phyloP scores from a whole-genome alignment of 1,284 basidiomycete genomes.

The Entoloma clypeatum region DNA sequence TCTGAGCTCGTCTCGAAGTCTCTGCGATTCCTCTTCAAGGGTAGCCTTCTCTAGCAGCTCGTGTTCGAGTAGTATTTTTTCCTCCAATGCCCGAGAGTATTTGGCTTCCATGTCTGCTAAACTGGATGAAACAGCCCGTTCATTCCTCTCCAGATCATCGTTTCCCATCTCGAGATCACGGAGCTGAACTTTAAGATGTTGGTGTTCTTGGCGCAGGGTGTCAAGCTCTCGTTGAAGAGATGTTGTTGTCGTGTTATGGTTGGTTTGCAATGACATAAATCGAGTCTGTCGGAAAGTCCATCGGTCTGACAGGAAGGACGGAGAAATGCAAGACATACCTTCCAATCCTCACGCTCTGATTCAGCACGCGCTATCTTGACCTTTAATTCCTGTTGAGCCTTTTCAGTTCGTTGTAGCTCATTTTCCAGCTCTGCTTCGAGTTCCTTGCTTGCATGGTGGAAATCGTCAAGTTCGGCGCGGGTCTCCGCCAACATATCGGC shows the following conservation, averaged over 20 bases:
- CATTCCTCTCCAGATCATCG: slow-evolving; percentile 90
- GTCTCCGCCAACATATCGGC: slow-evolving; percentile 85
- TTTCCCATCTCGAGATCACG: slow-evolving; percentile 95
- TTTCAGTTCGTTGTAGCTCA: slow-evolving; percentile 85
- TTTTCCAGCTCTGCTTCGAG: slow-evolving; percentile 90
- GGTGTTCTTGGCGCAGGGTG: slow-evolving; percentile 73
- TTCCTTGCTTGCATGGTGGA: slow-evolving; percentile 87
- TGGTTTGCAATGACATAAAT: slow-evolving; percentile 86
- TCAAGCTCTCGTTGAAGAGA: slow-evolving; percentile 90
- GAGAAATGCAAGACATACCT: slow-evolving; percentile 48
- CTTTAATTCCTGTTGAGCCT: slow-evolving; percentile 77
- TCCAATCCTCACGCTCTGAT: slow-evolving; percentile 87
- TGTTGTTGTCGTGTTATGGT: slow-evolving; percentile 82
- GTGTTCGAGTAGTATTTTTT: slow-evolving; percentile 95
- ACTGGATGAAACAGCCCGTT: slow-evolving; percentile 88
- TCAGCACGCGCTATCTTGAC: slow-evolving; percentile 74
- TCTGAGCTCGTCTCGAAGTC: slow-evolving; percentile 90
- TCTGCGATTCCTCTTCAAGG: slow-evolving; percentile 89
- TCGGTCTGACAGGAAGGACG: slow-evolving; percentile 9
- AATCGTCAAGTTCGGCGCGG: slow-evolving; percentile 85
- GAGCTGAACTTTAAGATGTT: slow-evolving; percentile 75
- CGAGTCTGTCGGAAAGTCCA: slow-evolving; percentile 54
- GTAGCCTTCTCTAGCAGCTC: slow-evolving; percentile 91
- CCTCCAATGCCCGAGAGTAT: slow-evolving; percentile 89
- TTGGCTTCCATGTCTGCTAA: slow-evolving; percentile 88